These are phyloP conservation scores for Geotrichum carabidarum DNA, from an alignment of 1,139 yeast species.

Conservation along the genomic window DNA sequence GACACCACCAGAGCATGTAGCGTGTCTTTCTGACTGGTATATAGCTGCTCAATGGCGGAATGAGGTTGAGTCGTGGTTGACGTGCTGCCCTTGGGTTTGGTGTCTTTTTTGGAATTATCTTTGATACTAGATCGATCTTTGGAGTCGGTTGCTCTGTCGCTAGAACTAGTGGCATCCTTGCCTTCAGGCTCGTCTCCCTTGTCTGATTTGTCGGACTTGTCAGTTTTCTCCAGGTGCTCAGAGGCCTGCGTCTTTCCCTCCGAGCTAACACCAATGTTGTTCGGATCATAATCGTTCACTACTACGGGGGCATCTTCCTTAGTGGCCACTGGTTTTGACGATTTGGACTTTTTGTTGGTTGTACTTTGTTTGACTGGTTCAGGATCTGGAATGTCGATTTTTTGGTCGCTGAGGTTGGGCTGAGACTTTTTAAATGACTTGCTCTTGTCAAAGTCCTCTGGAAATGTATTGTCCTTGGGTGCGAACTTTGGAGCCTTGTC, in stretches of 20 bases:
- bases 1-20: conserved; percentile 37
- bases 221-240: conserved; percentile 18
- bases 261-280: conserved; percentile 35
- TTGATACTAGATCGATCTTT: conserved; percentile 6
- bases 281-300: conserved; percentile 40
- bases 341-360: conserved; percentile 29
- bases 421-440: conserved; percentile 34
- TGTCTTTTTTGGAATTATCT: conserved; percentile 14
- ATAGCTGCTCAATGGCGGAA: conserved; percentile 14
- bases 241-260: conserved; percentile 23
- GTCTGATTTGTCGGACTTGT: conserved; percentile 10
- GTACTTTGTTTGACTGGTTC: conserved; percentile 21
- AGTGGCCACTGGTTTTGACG: conserved; percentile 25
- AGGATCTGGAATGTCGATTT: conserved; percentile 29
- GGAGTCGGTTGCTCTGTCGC: conserved; percentile 3
- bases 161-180: background rate
- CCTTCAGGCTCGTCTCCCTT: background rate
- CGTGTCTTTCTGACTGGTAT: conserved; percentile 16
- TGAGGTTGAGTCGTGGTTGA: background rate
- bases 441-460: conserved; percentile 29
- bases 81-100: background rate
- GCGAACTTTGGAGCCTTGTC: conserved; percentile 37
- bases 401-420: conserved; percentile 31
- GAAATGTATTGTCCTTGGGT: conserved; percentile 36
- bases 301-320: conserved; percentile 35